Conservation (phyloP, 208 protist species). For the Leptomonas seymouri region DNA sequence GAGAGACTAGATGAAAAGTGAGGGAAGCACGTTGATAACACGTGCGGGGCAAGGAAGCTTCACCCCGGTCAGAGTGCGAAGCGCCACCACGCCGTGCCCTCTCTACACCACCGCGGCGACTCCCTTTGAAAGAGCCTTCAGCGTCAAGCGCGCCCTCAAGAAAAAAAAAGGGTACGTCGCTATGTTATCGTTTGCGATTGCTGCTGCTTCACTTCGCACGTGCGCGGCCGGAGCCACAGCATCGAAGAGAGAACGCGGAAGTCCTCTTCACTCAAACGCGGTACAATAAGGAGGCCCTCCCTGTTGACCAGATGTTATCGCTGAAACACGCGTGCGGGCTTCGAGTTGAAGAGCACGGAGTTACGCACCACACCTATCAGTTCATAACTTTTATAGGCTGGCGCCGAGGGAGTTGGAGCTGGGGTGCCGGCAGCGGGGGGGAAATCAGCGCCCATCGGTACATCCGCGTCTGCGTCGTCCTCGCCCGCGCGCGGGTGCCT, state of each 20-base stretch:
- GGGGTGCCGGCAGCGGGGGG: neutral
- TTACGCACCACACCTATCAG: conserved; percentile 66
- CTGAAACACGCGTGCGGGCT: conserved; percentile 62
- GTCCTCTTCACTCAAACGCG: too few species aligned
- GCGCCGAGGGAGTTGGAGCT: neutral
- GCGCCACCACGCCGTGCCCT: too few species aligned
- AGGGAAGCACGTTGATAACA: neutral
- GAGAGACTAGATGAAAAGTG: neutral
- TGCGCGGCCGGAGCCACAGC: too few species aligned
- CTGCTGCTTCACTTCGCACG: too few species aligned
- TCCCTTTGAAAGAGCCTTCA: too few species aligned
- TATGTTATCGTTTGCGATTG: neutral
- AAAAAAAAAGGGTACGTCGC: conserved; percentile 24
- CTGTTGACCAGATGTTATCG: conserved; percentile 13
- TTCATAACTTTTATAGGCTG: conserved; percentile 58
- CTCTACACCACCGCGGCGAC: too few species aligned
- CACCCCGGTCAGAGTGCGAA: too few species aligned
- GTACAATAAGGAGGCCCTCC: too few species aligned
- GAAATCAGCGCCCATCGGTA: neutral
- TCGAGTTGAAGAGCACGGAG: conserved; percentile 71
- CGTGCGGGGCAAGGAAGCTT: neutral
- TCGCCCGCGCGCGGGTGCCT: conserved; percentile 24
- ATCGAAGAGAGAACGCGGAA: too few species aligned
- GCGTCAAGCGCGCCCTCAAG: too few species aligned
- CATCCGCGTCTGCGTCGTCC: neutral